Evolutionary conservation across 345 rosid genomes (phyloP), one percentile per base, ranked within the genome.

Genomic region (Brassica carinata): DNA sequence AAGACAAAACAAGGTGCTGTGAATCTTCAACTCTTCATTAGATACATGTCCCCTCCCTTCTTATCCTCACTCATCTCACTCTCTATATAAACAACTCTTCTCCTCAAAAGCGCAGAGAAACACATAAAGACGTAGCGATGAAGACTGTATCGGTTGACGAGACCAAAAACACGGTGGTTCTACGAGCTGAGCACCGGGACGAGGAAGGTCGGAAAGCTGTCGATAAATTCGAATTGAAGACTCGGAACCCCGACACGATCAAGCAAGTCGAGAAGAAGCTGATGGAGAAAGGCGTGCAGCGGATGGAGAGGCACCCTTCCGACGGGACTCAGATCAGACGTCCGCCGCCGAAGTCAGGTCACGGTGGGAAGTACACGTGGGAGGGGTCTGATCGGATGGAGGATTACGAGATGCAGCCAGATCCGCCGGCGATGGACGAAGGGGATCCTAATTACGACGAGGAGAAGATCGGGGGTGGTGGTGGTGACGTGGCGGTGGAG

Each of bases 341-440:
- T 19, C 91, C 85, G 1, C 91, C 98, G 1, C 85, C 93, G 0
- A 94, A 92, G 80, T 89, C 90, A 0, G 96, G 99, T 23, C 97
- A 73, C 77, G 96, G 97, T 0, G 98, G 99, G 4, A 94, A 94
- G 84, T 94, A 81, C 87, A 92, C 96, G n/a, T 92, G 99, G 97
- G 97, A 92, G 63, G 98, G 96, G 0, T 91, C 96, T 0, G 86
- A 34, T 10, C 88, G 80, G 57, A 0, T 74, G 80, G 87, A 79
- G 70, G 90, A 87, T 26, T 87, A 74, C 63, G 95, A 88, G 88
- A 63, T 92, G 77, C 75, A 69, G 1, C 81, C 85, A 1, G 76
- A 58, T 33, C 90, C 95, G 3, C 77, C 89, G 1, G 96, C 97
- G 5, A 76, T 94, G 15, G 97, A 94, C 26, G 88, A 89, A 82